Base-by-base conservation (phyloP, 768 basidiomycete genomes). In the Suillus spraguei region DNA sequence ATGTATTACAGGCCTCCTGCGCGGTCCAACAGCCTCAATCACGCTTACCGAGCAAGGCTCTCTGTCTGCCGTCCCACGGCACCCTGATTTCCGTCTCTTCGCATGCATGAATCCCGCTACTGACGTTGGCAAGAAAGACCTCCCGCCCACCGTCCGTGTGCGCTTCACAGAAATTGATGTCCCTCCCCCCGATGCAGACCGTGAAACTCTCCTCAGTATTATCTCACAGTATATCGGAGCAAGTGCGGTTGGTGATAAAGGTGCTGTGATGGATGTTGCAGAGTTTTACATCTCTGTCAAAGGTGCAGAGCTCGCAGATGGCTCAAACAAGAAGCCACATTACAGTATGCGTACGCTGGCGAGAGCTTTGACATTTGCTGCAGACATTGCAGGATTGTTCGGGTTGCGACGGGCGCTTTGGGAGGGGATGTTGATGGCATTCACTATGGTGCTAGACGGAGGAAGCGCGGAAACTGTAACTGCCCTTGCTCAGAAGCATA, bases 81-180 rank as follows among this genome's bases (percentile, higher is more conserved):
- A 99, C 74, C 88, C 94, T 20, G 90, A 97, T 69, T 99, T 99
- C 80, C 91, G 97, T 22, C 82, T 99, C 5, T 99, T 99, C 70
- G 95, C 95, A 5, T 99, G 97, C 74, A 99, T 99, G 97, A 99
- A 99, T 72, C 97, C 97, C 5, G 97, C 97, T 0, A 99, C 96
- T 4, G 97, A 99, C 69, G 92, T 98, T 16, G 97, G 97, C 39
- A 99, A 99, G 80, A 97, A 95, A 70, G 97, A 99, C 70, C 87
- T 99, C 0, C 94, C 95, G 20, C 89, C 92, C 5, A 90, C 90
- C 69, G 92, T 99, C 56, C 88, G 96, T 41, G 86, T 90, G 11
- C 87, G 92, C 36, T 99, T 99, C 78, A 97, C 95, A 1, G 97
- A 99, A 74, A 87, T 99, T 60, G 95, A 95, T 72, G 96, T 98